Evolutionary conservation across 192 early-diverging fungal species (phyloP).

Genomic region (Podila clonocystis): DNA sequence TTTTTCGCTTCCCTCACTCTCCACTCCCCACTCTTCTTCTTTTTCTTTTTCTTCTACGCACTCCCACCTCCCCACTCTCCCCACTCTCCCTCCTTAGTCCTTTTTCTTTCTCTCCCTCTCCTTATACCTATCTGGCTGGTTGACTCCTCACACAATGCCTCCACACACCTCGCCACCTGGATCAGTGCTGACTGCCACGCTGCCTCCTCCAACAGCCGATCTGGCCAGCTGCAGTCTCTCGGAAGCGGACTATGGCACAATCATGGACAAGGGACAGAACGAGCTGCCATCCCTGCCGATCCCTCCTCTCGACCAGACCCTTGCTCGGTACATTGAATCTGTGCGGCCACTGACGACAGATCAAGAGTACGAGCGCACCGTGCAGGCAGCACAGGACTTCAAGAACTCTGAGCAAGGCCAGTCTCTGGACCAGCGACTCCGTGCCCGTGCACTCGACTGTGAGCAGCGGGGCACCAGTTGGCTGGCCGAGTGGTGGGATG

Average conservation of each 20-base stretch:
- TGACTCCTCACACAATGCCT: background rate
- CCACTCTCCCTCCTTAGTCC: background rate
- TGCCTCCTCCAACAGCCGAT: background rate
- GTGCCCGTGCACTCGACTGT: slow-evolving; percentile 54
- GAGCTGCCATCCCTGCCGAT: slow-evolving; percentile 61
- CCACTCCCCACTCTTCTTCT: slow-evolving; percentile 6
- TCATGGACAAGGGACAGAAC: slow-evolving; percentile 48
- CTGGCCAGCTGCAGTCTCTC: background rate
- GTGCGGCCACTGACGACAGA: slow-evolving; percentile 56
- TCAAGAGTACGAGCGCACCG: slow-evolving; percentile 59
- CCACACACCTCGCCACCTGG: slow-evolving; percentile 2
- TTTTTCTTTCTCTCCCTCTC: background rate
- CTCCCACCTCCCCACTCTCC: background rate
- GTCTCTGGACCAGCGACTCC: slow-evolving; percentile 49
- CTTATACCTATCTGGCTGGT: background rate
- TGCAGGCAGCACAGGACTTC: slow-evolving; percentile 59
- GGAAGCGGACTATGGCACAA: slow-evolving; percentile 4
- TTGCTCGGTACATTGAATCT: slow-evolving; percentile 56
- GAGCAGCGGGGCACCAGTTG: slow-evolving; percentile 56
- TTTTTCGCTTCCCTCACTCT: background rate
- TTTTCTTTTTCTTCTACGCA: background rate
- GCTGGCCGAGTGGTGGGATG: slow-evolving; percentile 52
- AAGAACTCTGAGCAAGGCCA: slow-evolving; percentile 17
- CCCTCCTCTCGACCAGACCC: slow-evolving; percentile 65
- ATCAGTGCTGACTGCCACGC: background rate